Base-by-base conservation (phyloP, 495 filamentous ascomycete genomes). In the Lophiotrema nucula region DNA sequence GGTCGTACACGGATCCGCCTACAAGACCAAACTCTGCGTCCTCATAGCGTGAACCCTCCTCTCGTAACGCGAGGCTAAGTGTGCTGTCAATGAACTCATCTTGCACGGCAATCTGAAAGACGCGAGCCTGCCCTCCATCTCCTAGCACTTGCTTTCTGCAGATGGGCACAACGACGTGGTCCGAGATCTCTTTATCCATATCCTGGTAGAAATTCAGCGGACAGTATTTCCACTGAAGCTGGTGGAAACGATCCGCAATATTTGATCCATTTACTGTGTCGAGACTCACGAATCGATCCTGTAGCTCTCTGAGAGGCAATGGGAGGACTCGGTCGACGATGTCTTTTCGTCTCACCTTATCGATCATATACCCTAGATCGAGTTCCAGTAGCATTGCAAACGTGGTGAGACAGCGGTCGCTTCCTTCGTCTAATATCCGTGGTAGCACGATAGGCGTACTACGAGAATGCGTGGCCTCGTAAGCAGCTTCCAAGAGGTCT, bases 351-450 rank as follows among this genome's bases (percentile, higher is more conserved):
- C 16, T 25, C 11, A 53, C 18, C 26, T 11, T 6, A 12, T 68
- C 35, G 43, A 73, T 67, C 22, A 71, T 47, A 31, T 68, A 24
- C 28, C 72, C 71, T n/a, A 48, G 53, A 15, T 46, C 53, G 38
- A 72, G 47, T 13, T 67, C 53, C 11, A 70, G 67, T 25, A 73
- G 67, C 28, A 71, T 73, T 26, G 63, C 54, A 46, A 74, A 72
- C 0, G 73, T 67, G 16, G 70, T 58, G 12, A 72, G 24, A 27
- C 63, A 62, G 38, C 53, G 25, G 21, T 66, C 28, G 8, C 35
- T 25, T 3, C 47, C 55, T 11, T 19, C 16, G 22, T 43, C 37
- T 3, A 10, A 48, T 21, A 58, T 43, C 19, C 25, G 28, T 28
- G 27, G 21, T 0, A 22, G 13, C 24, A 22, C 13, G 49, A 58